phyloP scores from a whole-genome alignment of 2,329 filamentous ascomycete genomes.

The Fusarium succisae region DNA sequence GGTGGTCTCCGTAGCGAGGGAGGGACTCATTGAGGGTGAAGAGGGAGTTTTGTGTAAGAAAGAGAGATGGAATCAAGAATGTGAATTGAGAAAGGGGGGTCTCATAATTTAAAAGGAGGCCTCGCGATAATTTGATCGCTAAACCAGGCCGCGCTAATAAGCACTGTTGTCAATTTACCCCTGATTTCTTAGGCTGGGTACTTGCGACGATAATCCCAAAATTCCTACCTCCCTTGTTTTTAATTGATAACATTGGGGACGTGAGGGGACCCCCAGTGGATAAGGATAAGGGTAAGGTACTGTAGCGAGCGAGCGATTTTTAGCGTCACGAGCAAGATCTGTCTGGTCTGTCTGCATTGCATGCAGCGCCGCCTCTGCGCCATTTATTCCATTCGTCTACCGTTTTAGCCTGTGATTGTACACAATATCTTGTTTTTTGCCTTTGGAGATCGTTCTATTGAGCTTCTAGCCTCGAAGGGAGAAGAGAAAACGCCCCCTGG shows the following conservation, averaged over 20 bases:
- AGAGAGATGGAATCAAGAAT: background rate
- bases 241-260: conserved; percentile 37
- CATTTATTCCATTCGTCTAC: conserved; percentile 1
- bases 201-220: conserved; percentile 10
- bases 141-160: background rate
- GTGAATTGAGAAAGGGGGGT: conserved; percentile 11
- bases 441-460: background rate
- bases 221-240: conserved; percentile 2
- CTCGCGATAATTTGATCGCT: background rate
- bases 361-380: background rate
- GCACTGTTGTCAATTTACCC: conserved; percentile 26
- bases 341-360: background rate
- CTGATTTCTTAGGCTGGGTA: conserved; percentile 19
- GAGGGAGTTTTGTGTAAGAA: background rate
- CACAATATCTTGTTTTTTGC: background rate
- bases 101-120: background rate
- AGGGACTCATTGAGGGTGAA: conserved; percentile 30
- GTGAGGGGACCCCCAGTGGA: conserved; percentile 20
- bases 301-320: background rate
- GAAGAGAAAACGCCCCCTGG: background rate
- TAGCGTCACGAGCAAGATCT: conserved; percentile 9
- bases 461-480: background rate
- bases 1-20: conserved; percentile 26
- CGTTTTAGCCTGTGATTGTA: background rate
- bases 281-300: background rate